phyloP scores from a whole-genome alignment of 2,329 filamentous ascomycete genomes.

The Nemania bipapillata region DNA sequence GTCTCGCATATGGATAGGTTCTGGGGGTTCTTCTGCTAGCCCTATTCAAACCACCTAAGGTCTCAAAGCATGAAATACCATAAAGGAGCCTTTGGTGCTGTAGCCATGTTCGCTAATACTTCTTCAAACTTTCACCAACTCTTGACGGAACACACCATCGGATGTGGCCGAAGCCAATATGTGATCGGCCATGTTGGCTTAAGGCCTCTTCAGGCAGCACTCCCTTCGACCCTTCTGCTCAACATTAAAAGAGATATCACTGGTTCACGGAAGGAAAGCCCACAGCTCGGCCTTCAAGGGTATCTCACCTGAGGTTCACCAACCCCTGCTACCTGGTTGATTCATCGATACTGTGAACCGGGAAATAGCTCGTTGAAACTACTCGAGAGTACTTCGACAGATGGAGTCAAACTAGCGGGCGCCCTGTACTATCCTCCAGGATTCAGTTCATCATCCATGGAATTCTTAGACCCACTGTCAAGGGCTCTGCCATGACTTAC shows the following conservation, averaged over 20 bases:
- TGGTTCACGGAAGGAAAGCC: conserved; percentile 37
- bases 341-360: conserved; percentile 40
- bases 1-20: background rate
- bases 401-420: conserved; percentile 40
- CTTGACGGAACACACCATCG: conserved; percentile 18
- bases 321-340: conserved; percentile 40
- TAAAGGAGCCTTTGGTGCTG: conserved; percentile 11
- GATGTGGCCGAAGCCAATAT: conserved; percentile 34
- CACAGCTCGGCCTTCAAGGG: conserved; percentile 42
- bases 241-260: conserved; percentile 37
- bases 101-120: background rate
- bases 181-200: conserved; percentile 23
- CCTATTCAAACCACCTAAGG: background rate
- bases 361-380: conserved; percentile 40
- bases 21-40: background rate
- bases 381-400: conserved; percentile 41
- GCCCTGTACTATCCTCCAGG: conserved; percentile 38
- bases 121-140: conserved; percentile 6
- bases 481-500: conserved; percentile 41
- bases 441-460: conserved; percentile 35
- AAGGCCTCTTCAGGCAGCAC: conserved; percentile 44
- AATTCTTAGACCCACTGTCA: conserved; percentile 41
- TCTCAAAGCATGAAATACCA: conserved; percentile 4
- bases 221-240: conserved; percentile 28
- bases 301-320: conserved; percentile 38